Conservation (phyloP, 1,284 basidiomycete species). For the Porogramme epimiltina region DNA sequence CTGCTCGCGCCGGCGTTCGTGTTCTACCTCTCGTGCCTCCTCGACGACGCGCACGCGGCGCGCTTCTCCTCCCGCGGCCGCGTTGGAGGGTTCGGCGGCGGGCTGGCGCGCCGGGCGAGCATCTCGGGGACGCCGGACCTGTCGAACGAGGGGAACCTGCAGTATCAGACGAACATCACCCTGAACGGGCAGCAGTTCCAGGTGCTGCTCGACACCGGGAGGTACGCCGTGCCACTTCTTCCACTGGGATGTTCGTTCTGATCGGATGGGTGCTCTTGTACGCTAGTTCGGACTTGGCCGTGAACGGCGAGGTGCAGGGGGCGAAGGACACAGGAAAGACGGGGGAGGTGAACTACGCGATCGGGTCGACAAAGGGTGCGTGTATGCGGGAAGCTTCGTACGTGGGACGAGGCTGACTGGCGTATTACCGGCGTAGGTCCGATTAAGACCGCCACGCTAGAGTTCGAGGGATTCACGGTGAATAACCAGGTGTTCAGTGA, state of each 20-base stretch:
- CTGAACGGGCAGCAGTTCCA: slow-evolving; percentile 50
- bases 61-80: slow-evolving; percentile 24
- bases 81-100: slow-evolving; percentile 10
- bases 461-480: slow-evolving; percentile 56
- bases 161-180: slow-evolving; percentile 55
- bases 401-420: neutral
- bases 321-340: slow-evolving; percentile 46
- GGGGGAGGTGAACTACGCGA: slow-evolving; percentile 50
- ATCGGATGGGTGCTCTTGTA: neutral
- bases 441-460: slow-evolving; percentile 53
- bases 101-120: slow-evolving; percentile 23
- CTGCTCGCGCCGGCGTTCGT: slow-evolving; percentile 27
- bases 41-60: slow-evolving; percentile 24
- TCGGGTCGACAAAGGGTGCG: slow-evolving; percentile 49
- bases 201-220: slow-evolving; percentile 69
- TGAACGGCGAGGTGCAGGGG: slow-evolving; percentile 47
- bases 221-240: slow-evolving; percentile 37
- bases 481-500: slow-evolving; percentile 64
- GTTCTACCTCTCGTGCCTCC: slow-evolving; percentile 29
- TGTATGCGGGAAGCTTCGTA: neutral
- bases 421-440: slow-evolving; percentile 41
- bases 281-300: slow-evolving; percentile 63
- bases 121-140: slow-evolving; percentile 29
- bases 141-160: slow-evolving; percentile 45
- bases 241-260: neutral